Evolutionary conservation across 495 filamentous ascomycete genomes (phyloP).

Genomic region (Tetracladium marchalianum): DNA sequence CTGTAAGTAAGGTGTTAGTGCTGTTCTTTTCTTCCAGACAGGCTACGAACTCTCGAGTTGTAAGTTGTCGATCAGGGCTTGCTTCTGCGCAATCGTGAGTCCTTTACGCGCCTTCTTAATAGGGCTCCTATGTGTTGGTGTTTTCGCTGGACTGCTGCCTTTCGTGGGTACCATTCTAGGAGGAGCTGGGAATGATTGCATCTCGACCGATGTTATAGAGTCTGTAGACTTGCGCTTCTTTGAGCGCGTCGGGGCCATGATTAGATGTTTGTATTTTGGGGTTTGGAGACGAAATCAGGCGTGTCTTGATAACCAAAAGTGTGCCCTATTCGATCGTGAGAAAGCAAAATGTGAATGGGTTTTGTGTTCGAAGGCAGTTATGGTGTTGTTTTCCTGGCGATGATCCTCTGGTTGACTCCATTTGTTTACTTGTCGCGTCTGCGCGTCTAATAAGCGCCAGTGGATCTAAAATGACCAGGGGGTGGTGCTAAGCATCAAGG

Average conservation of each 20-base stretch:
- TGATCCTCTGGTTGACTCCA: neutral
- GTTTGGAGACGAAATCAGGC: neutral
- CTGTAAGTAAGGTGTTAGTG: slow-evolving; percentile 32
- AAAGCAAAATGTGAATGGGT: too few relatives aligned
- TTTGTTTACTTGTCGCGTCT: neutral
- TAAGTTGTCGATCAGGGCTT: slow-evolving; percentile 83
- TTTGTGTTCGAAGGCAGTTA: too few relatives aligned
- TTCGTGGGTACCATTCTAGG: slow-evolving; percentile 31
- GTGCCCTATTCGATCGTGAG: too few relatives aligned
- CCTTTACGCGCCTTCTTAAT: slow-evolving; percentile 47
- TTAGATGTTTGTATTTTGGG: neutral
- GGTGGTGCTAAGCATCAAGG: slow-evolving; percentile 12
- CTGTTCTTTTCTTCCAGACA: neutral
- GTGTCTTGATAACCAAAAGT: too few relatives aligned
- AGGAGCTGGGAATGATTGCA: slow-evolving; percentile 20
- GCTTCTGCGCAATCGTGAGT: slow-evolving; percentile 72
- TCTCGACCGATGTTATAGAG: slow-evolving; percentile 25
- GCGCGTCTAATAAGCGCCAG: neutral
- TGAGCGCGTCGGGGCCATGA: slow-evolving; percentile 20
- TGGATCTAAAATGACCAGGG: slow-evolving; percentile 19
- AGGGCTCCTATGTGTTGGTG: slow-evolving; percentile 42
- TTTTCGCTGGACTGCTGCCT: slow-evolving; percentile 21
- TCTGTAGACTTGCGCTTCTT: slow-evolving; percentile 46
- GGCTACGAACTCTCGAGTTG: slow-evolving; percentile 76
- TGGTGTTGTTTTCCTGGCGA: too few relatives aligned